Base-by-base conservation (phyloP, 1,284 basidiomycete species). In the Sporisorium graminicola region DNA sequence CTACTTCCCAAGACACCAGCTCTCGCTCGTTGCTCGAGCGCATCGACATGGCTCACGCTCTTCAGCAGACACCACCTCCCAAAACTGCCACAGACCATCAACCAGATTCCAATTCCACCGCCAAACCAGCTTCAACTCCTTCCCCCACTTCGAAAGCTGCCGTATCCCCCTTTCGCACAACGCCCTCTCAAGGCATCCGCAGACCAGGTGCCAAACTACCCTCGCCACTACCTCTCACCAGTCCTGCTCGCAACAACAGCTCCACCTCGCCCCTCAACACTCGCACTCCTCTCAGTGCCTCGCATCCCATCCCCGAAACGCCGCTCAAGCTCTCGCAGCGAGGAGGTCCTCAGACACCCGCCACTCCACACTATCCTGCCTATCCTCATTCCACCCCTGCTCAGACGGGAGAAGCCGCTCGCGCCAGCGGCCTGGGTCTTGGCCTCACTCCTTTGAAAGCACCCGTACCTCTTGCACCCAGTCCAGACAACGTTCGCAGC, bases 201-300 rank as follows among this genome's bases (percentile, higher is more conserved):
- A 64, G 70, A 53, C 70, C 74, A 9, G 70, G 74, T 8, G 70
- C 70, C 18, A 73, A 74, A 50, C 53, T 77, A 14, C 74, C 74
- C 26, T 70, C 70, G 13, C 74, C 74, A 2, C 64, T 77, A 0
- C 74, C 74, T 7, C 70, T 77, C 42, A 67, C 65, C 49, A 77
- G 74, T 42, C 74, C 74, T 13, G 69, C 74, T 9, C 63, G 70
- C 35, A 70, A 70, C 60, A 66, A 69, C 27, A 60, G 35, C 6
- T 46, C 69, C 10, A 35, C 50, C 1, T 73, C 73, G 12, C 69
- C 77, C 3, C 52, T 51, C 54, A 70, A 59, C 43, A 72, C 80
- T 0, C 66, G 75, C 22, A 82, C 80, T 10, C 80, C 80, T 7
- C 70, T 82, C 31, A 79, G 77, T 63, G 80, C 80, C 5, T 75